Base-by-base conservation (phyloP, 176 grass and related monocot genomes). In the Pontederia paniculata region DNA sequence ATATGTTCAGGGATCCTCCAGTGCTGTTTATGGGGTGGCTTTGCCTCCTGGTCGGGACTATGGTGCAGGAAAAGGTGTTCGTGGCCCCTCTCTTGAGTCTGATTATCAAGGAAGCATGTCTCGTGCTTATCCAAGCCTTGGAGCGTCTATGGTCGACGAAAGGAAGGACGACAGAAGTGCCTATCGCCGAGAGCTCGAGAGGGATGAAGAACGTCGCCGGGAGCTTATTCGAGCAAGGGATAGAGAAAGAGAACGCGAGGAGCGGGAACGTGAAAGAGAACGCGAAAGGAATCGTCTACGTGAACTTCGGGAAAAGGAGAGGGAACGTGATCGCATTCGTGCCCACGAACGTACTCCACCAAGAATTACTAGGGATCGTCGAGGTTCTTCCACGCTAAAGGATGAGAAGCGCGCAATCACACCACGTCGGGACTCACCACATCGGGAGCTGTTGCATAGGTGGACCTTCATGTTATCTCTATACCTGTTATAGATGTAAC, bases 31-130 rank as follows among this genome's bases (percentile, higher is more conserved):
- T 62, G 83, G 83, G 37, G 67, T 77, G 54, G 70, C 72, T 74
- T 60, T 91, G 31, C 83, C 93, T 49, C 75, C 80, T 67, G 93
- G 86, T 37, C 86, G 83, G 22, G 93, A 98, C 76, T 98, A 98
- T 76, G 78, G 65, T 43, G 57, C 80, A 9, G 83, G 77, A 57
- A 89, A 89, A 80, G 74, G 77, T 56, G 78, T 84, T 44, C 74
- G 74, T 48, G 77, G 83, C 23, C 52, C 81, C 55, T 74, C 80
- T 58, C 73, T 56, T 3, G 86, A 89, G 63, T 74, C 81, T 81
- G 77, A 78, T 66, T 89, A 89, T 60, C 74, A 82, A 42, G 77
- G 74, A 51, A 76, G 54, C 60, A 73, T 89, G 50, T 65, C 81
- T 17, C 81, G 63, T 52, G 66, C 43, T 37, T 81, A 81, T 81